A percentile compares a stretch with the other conserved stretches of the same genome.
Evolutionary conservation across 78 protist genomes (phyloP).

Genomic region (Dictyostelium purpureum): DNA sequence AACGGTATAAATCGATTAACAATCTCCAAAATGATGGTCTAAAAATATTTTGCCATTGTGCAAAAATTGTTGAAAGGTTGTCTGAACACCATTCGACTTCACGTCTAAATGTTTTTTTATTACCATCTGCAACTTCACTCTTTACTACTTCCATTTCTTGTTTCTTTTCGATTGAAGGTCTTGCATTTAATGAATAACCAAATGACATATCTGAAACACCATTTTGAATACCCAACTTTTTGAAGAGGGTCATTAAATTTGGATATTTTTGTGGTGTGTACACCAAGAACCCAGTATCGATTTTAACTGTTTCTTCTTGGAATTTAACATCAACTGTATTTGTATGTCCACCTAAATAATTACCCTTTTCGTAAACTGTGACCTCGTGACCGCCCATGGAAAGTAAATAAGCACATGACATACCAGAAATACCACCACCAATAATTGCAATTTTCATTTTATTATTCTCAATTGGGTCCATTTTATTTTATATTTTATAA

Average conservation of each 20-base stretch:
- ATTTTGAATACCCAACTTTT: conserved; percentile 15
- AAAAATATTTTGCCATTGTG: conserved; percentile 31
- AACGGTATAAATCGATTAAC: conserved; percentile 23
- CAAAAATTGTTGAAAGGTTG: conserved; percentile 14
- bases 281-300: conserved; percentile 46
- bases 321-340: conserved; percentile 38
- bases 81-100: conserved; percentile 63
- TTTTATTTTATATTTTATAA: neutral
- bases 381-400: conserved; percentile 47
- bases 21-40: conserved; percentile 44
- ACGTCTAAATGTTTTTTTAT: neutral
- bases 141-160: neutral
- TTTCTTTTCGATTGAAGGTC: neutral
- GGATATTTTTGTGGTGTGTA: conserved; percentile 31
- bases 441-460: conserved; percentile 36
- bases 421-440: conserved; percentile 69
- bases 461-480: neutral
- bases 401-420: conserved; percentile 47
- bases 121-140: neutral
- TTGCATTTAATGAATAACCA: conserved; percentile 31
- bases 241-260: conserved; percentile 34
- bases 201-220: conserved; percentile 9
- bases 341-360: conserved; percentile 67
- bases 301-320: conserved; percentile 12
- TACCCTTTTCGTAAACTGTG: conserved; percentile 54